A percentile compares a stretch with the other conserved stretches of the same genome.
These are phyloP conservation scores for Camellia lanceoleosa DNA, from an alignment of 148 eudicot species.

Conservation along the genomic window DNA sequence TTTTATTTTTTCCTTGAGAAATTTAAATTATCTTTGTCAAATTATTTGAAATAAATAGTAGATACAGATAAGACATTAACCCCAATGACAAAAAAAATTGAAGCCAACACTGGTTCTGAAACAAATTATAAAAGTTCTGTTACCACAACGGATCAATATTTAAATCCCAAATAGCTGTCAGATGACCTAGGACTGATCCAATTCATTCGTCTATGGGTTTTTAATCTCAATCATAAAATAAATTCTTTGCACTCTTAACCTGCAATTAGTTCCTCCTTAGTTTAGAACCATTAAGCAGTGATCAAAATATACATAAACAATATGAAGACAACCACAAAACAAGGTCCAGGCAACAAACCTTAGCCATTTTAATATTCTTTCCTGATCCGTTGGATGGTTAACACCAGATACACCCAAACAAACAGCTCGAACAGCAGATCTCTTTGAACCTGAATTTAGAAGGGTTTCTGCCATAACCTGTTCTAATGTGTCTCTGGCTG, in stretches of 20 bases:
- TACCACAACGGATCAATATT: background rate
- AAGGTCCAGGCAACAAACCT: slow-evolving; percentile 33
- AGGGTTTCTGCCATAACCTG: slow-evolving; percentile 65
- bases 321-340: background rate
- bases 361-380: slow-evolving; percentile 55
- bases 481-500: slow-evolving; percentile 59
- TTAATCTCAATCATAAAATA: background rate
- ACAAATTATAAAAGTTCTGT: background rate
- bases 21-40: too few relatives aligned
- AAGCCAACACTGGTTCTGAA: background rate
- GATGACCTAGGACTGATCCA: background rate
- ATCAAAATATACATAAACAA: background rate
- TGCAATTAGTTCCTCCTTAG: background rate
- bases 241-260: background rate
- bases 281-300: background rate
- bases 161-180: background rate
- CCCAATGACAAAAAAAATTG: too few relatives aligned
- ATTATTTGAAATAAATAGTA: too few relatives aligned
- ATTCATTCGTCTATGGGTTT: background rate
- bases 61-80: too few relatives aligned
- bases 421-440: slow-evolving; percentile 63
- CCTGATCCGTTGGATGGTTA: slow-evolving; percentile 68
- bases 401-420: slow-evolving; percentile 81
- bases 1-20: too few relatives aligned
- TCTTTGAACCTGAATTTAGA: slow-evolving; percentile 38